Evolutionary conservation across 1,284 basidiomycete species (phyloP).

Genomic region (Ceratobasidium papillatum): DNA sequence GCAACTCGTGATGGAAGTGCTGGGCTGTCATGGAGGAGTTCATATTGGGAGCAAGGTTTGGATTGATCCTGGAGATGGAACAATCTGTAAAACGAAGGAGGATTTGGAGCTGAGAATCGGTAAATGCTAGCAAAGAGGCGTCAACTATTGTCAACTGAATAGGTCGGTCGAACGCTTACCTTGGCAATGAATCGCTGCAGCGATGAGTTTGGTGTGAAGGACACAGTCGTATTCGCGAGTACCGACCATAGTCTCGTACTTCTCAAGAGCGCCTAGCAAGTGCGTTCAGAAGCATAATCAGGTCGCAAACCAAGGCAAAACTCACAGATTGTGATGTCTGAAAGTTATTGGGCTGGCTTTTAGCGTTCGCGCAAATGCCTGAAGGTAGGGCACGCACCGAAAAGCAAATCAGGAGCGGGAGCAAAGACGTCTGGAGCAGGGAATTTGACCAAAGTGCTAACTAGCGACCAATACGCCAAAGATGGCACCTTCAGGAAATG

Average conservation of each 20-base stretch:
- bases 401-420: conserved; percentile 43
- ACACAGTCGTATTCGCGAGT: conserved; percentile 38
- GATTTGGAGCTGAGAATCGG: conserved; percentile 40
- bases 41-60: background rate
- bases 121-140: conserved; percentile 35
- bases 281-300: background rate
- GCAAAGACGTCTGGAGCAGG: conserved; percentile 41
- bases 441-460: conserved; percentile 76
- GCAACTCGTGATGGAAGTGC: background rate
- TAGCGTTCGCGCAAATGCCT: background rate
- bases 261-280: conserved; percentile 35
- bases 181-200: conserved; percentile 34
- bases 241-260: conserved; percentile 32
- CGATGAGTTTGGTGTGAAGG: conserved; percentile 39
- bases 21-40: background rate
- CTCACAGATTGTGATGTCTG: conserved; percentile 24
- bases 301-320: background rate
- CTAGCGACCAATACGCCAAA: conserved; percentile 76
- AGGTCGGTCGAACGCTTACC: conserved; percentile 17
- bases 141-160: background rate
- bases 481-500: conserved; percentile 84
- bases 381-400: conserved; percentile 26
- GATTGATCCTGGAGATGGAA: background rate
- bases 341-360: background rate
- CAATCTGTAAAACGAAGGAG: conserved; percentile 36